A percentile compares a stretch with the other conserved stretches of the same genome.
phyloP scores from a whole-genome alignment of 352 stramenopile genomes.

The Hyaloperonospora arabidopsidis region DNA sequence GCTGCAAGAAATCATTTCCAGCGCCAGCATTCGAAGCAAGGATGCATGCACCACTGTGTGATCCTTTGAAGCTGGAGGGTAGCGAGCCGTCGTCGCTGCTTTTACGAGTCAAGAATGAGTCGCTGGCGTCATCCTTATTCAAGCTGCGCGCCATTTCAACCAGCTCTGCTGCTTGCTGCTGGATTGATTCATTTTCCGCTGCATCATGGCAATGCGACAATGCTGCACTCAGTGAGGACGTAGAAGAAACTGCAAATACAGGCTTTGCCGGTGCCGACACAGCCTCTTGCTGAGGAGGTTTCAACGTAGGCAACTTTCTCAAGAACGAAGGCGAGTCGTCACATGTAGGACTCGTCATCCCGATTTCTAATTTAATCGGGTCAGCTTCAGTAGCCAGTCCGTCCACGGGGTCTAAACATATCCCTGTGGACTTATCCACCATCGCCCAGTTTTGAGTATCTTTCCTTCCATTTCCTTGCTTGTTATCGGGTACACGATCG shows the following conservation, averaged over 20 bases:
- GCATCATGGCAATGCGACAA: slow-evolving; percentile 14
- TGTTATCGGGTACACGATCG: neutral
- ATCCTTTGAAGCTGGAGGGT: slow-evolving; percentile 25
- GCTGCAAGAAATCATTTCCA: slow-evolving; percentile 44
- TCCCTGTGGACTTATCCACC: slow-evolving; percentile 8
- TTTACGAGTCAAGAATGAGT: slow-evolving; percentile 26
- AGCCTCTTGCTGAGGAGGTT: neutral
- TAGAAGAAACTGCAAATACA: slow-evolving; percentile 1
- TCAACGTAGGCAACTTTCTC: slow-evolving; percentile 3
- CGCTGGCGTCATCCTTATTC: slow-evolving; percentile 29
- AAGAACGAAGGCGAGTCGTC: neutral
- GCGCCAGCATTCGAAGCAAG: slow-evolving; percentile 13
- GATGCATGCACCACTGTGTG: slow-evolving; percentile 11
- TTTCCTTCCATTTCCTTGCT: slow-evolving; percentile 2
- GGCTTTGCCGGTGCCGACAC: neutral
- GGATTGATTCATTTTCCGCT: slow-evolving; percentile 29
- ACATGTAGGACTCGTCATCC: neutral
- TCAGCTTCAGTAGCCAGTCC: slow-evolving; percentile 1
- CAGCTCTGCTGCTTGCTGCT: slow-evolving; percentile 33
- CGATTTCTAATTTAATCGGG: neutral
- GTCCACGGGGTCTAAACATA: neutral
- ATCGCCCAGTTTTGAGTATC: slow-evolving; percentile 8
- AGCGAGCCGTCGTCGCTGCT: slow-evolving; percentile 28
- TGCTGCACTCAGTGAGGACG: slow-evolving; percentile 7
- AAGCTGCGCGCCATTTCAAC: slow-evolving; percentile 34